Base-by-base conservation (phyloP, 1,139 yeast species). In the Geotrichum cucujoidarum region DNA sequence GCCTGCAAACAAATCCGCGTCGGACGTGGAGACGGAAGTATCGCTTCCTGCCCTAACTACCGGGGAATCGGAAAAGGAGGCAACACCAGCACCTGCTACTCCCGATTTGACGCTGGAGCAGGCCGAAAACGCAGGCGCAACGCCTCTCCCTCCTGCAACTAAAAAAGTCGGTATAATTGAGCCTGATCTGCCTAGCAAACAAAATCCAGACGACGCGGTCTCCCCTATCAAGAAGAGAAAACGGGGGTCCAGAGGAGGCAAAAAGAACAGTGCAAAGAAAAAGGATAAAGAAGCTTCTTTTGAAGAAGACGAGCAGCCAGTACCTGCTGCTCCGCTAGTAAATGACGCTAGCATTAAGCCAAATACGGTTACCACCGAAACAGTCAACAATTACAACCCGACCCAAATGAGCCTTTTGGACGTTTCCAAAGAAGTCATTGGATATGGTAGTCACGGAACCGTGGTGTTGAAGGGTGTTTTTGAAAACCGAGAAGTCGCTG, bases 401-500 rank as follows among this genome's bases (percentile, higher is more conserved):
- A 38, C 31, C 32, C 57, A 52, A 57, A 61, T 53, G 53, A 80
- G 77, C 48, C 81, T 80, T 47, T 67, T 88, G 52, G 68, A 75
- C 0, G 78, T 90, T 1, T 79, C 94, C 0, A 85, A 85, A 55
- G 79, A 77, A 39, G 76, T 89, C 21, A 68, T 92, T 43, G 98
- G 99, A 1, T 88, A 87, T 62, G 99, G 99, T 1, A 88, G 97
- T 1, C 96, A 92, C 60, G 98, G 98, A 27, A 92, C 98, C 0
- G 89, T 90, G 24, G 98, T 92, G 1, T 88, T 81, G 63, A 80
- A 84, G 61, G 98, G 98, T 0, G 76, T 80, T 3, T 92, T 90
- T 68, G 97, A 90, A 60, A 83, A 81, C 57, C 75, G 98, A 45
- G 95, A 95, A 1, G 98, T 94, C 8, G 98, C 98, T 0, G 95